Evolutionary conservation across 176 grass and related monocot genomes (phyloP), one percentile per base, ranked within the genome.

Genomic region (Zea luxurians): DNA sequence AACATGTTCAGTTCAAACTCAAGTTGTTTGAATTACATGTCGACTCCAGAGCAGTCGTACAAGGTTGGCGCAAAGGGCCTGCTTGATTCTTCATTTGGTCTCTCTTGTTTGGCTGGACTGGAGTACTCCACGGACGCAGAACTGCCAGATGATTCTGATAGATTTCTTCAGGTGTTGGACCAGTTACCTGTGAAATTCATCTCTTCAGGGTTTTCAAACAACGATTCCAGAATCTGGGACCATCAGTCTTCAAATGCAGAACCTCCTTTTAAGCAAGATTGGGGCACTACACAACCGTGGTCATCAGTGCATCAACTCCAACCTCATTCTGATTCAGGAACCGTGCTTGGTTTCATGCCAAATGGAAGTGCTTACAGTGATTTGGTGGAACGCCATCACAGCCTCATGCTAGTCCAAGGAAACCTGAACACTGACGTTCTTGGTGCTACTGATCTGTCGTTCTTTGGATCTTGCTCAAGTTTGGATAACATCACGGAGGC

Each of bases 201-300:
- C 54, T 61, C 40, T 79, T 59, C 85, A 75, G 66, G 41, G 16
- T 82, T 71, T 82, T 9, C 68, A 18, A 81, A 85, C 15, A 8
- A 37, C 42, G 21, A 48, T 13, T 60, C 70, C 52, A 67, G 65
- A 76, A 61, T 46, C 76, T 45, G 44, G 60, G 65, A 91, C 70
- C 36, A 69, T 45, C 79, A 59, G 5, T 73, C 68, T 72, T 76
- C 66, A 55, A 77, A 61, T 74, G 60, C 82, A 75, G 73, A 62
- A 48, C 43, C 57, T 60, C 47, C 48, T 74, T 88, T 70, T 91
- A 68, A 83, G 54, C 74, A 71, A 52, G 70, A 79, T 78, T 69
- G 40, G 74, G 74, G 70, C 34, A 70, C 52, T 37, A 61, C 53
- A 68, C 69, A 85, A 16, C 53, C 82, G 60, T 85, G 78, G 85